Evolutionary conservation across 1,284 basidiomycete species (phyloP), one percentile per base, ranked within the genome.

Genomic region (Ceratobasidium sp.): DNA sequence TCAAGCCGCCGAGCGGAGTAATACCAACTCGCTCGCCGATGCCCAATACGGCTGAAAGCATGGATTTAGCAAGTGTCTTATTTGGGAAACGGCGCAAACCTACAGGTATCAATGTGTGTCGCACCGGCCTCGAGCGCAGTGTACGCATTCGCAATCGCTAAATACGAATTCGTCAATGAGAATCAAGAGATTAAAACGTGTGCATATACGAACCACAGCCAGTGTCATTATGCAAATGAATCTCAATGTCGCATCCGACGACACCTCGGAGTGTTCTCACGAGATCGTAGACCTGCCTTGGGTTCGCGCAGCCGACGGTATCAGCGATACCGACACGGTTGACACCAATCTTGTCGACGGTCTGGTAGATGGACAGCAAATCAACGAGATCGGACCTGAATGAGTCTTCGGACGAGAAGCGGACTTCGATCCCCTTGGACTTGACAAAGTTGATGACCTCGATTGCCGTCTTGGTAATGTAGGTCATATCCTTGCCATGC

Each of bases 371-470:
- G 57, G 93, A 96, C 68, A 99, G 86, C 56, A 99, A 86, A 83
- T 99, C 97, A 80, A 99, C 97, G 72, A 99, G 88, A 81, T 99
- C 96, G 75, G 96, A 99, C 74, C 97, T 93, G 93, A 99, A 99
- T 42, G 94, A 98, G 81, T 99, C 97, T 81, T 99, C 97, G 38
- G 96, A 97, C 32, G 96, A 99, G 87, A 99, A 99, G 72, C 97
- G 93, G 79, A 99, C 95, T 83, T 99, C 97, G 78, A 99, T 98
- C 71, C 92, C 93, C 91, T 98, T 99, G 84, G 92, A 94, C 88
- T 99, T 99, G 86, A 99, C 96, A 76, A 92, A 99, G 78, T 98
- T 88, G 81, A 99, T 99, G 76, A 99, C 97, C 82, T 98, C 96
- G 77, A 98, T 95, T 72, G 96, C 92, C 40, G 90, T 92, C 87